phyloP scores from a whole-genome alignment of 306 rosid genomes.

The Fragaria iinumae region DNA sequence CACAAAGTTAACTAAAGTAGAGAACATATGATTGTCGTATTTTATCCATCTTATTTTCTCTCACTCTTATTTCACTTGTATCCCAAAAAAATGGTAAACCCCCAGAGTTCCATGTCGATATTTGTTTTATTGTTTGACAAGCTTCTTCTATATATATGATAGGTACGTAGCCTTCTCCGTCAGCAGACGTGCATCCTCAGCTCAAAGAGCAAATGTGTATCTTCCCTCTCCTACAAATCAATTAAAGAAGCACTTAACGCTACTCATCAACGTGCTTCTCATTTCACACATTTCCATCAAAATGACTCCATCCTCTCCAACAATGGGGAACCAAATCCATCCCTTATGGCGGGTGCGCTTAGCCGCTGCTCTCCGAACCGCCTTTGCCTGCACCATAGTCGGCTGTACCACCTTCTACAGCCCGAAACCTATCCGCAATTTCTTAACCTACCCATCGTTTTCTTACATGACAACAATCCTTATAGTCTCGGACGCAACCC shows the following conservation, averaged over 20 bases:
- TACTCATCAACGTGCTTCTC: not conserved
- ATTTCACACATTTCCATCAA: not conserved
- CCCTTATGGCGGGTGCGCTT: conserved; percentile 42
- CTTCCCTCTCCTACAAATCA: not conserved
- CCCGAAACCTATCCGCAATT: conserved; percentile 35
- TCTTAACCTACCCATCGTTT: conserved; percentile 54
- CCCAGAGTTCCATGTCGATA: not conserved
- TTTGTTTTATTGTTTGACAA: not conserved
- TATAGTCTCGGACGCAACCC: conserved; percentile 54
- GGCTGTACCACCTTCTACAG: conserved; percentile 50
- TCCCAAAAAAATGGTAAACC: not conserved
- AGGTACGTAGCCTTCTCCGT: not conserved
- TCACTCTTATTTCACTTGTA: conserved; percentile 1
- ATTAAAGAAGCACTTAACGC: not conserved
- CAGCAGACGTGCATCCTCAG: not conserved
- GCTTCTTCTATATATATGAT: not conserved
- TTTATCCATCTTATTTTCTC: not conserved
- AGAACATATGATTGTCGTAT: not conserved
- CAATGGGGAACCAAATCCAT: conserved; percentile 16
- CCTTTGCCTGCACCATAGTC: conserved; percentile 65
- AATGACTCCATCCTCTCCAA: not conserved
- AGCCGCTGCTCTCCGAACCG: conserved; percentile 52
- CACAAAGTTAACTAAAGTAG: not conserved
- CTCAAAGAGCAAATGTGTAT: not conserved
- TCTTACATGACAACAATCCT: conserved; percentile 61